Evolutionary conservation across 352 stramenopile genomes (phyloP).

Genomic region (Pythium biforme): DNA sequence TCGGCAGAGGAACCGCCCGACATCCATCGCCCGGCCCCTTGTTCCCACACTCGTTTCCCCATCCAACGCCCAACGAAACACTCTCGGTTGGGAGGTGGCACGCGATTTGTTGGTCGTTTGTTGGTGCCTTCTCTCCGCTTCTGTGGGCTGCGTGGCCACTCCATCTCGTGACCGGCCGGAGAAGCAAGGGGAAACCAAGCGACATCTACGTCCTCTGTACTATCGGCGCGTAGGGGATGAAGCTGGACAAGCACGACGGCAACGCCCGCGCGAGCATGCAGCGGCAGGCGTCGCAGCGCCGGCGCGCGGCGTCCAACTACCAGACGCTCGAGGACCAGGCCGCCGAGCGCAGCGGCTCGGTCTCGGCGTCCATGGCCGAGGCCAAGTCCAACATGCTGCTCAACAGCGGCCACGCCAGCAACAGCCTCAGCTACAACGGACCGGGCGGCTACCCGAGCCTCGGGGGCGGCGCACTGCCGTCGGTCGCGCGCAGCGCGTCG

Average conservation of each 20-base stretch:
- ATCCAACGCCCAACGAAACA: slow-evolving; percentile 6
- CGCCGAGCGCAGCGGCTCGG: slow-evolving; percentile 34
- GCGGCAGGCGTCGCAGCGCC: slow-evolving; percentile 34
- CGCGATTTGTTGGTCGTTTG: too few species aligned
- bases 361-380: slow-evolving; percentile 23
- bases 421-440: too few species aligned
- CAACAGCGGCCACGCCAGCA: slow-evolving; percentile 13
- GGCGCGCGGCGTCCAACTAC: slow-evolving; percentile 75
- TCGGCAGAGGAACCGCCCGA: not conserved
- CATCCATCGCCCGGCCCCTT: too few species aligned
- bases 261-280: slow-evolving; percentile 25
- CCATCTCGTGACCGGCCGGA: not conserved
- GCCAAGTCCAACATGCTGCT: slow-evolving; percentile 35
- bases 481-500: slow-evolving; percentile 31
- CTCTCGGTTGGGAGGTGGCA: not conserved
- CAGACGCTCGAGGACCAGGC: slow-evolving; percentile 71
- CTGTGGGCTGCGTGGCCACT: slow-evolving; percentile 2
- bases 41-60: slow-evolving; percentile 4
- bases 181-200: not conserved
- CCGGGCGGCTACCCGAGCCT: too few species aligned
- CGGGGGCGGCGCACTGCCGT: slow-evolving; percentile 21
- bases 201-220: not conserved
- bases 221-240: not conserved
- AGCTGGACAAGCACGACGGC: slow-evolving; percentile 18
- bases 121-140: too few species aligned